Evolutionary conservation across 2,329 filamentous ascomycete genomes (phyloP), one percentile per base, ranked within the genome.

Genomic region (Ophioceras dolichostomum): DNA sequence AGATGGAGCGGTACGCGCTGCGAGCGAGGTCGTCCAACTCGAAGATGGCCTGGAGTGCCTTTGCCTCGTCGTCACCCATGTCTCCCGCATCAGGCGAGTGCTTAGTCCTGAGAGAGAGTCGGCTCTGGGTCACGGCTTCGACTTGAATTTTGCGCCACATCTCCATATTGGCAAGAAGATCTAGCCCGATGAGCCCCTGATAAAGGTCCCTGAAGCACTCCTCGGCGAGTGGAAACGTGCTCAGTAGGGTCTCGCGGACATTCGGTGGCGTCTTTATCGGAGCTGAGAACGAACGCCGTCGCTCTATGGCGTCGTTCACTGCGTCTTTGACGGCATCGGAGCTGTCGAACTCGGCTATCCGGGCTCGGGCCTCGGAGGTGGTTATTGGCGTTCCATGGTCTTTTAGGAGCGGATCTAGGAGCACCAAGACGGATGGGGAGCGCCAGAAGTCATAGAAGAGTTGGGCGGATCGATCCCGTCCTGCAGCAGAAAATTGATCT

Each of bases 1-100:
- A 48, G 1, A 44, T 14, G 5, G 31, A 41, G 2, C 45, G 40
- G n/a, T 46, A 48, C 2, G 19, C 19, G 12, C 9, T 12, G 13
- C 31, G 31, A 2, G 5, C 31, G 16, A 33, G 17, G 10, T 33
- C 31, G 13, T 33, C 31, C 10, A 19, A 13, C 13, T 33, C 31
- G 8, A 33, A 33, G n/a, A 33, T 21, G 3, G 12, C 31, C 9
- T 33, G 31, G 13, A 33, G n/a, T 8, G 19, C 31, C 10, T 6
- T 14, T 4, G 21, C 4, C 18, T 33, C 31, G 10, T 10, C 16
- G 8, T 10, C 18, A 4, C 31, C 17, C 31, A 33, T 33, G 10
- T n/a, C 17, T 33, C 31, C 19, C 18, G 16, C 29, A 18, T 31
- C 17, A 10, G 17, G 16, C 9, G 16, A 14, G 10, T 14, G 17